Evolutionary conservation across 345 rosid species (phyloP), one percentile per base, ranked within the genome.

Genomic region (Leavenworthia alabamica): DNA sequence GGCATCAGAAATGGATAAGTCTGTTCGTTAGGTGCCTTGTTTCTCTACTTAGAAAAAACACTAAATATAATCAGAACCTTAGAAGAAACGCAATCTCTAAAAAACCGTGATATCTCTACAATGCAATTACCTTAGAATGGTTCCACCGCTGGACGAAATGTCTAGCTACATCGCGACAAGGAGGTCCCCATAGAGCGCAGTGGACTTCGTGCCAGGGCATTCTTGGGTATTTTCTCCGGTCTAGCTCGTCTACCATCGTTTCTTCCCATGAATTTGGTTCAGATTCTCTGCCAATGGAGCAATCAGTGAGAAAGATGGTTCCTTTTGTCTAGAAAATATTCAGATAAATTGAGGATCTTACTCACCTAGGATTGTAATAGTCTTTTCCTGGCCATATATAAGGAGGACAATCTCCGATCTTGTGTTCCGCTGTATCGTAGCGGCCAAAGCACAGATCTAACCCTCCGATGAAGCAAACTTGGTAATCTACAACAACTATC

Each of bases 191-290:
- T 3, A 92, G 80, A 66, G 98, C 93, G 40, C 98, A 92, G 2
- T 92, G 96, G 36, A 86, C 90, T 53, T 92, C 96, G 16, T 92
- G 98, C 98, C 98, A 92, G 1, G 98, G 98, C 98, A 92, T 92
- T 33, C 95, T 84, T 2, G 98, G 96, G 77, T 78, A 85, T 60
- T 80, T 86, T 68, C 45, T 60, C 7, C 95, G 80, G 7, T 86
- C 83, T 39, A 92, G 71, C 74, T 89, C 96, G 71, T 89, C 95
- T 56, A 67, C 85, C 84, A 80, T 83, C 8, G 89, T 73, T 50
- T 89, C 98, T 72, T 92, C 96, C 98, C 98, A 92, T 19, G 93
- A 89, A 66, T 92, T 85, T 44, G 98, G 98, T 73, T 92, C 98
- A 60, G 93, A 89, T 77, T 92, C 98, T 75, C 98, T 92, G 45